Conservation (phyloP, 768 basidiomycete species). For the Lentinula boryana region DNA sequence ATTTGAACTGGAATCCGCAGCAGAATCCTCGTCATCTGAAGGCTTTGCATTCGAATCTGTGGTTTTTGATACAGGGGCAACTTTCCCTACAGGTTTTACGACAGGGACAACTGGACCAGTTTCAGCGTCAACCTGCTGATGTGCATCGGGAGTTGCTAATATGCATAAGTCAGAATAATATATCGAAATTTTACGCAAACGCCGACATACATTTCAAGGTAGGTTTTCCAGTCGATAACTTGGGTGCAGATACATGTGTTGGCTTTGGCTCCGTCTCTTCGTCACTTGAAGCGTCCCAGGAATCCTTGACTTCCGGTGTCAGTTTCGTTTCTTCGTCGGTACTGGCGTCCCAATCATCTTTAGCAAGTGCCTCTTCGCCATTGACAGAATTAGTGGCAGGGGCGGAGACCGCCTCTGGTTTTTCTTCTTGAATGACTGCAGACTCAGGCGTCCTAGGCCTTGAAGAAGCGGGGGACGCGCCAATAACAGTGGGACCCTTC, state of each 20-base stretch:
- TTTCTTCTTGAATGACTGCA: neutral
- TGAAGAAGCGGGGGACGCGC: constrained; percentile 49
- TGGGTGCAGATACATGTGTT: constrained; percentile 16
- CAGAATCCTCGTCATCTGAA: constrained; percentile 35
- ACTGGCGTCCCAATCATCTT: constrained; percentile 68
- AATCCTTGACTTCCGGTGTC: constrained; percentile 29
- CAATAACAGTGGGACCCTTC: constrained; percentile 49
- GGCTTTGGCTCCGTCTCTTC: constrained; percentile 21
- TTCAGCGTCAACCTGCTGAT: constrained; percentile 12
- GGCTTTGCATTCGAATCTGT: constrained; percentile 8
- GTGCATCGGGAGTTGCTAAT: neutral
- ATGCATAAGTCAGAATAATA: neutral
- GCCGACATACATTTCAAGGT: constrained; percentile 8
- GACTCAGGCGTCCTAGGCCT: constrained; percentile 46
- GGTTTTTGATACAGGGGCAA: constrained; percentile 14
- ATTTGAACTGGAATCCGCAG: constrained; percentile 19
- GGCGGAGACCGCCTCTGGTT: constrained; percentile 8
- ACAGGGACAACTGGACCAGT: constrained; percentile 11
- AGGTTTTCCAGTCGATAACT: constrained; percentile 20
- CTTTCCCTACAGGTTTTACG: constrained; percentile 19
- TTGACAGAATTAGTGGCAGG: constrained; percentile 14
- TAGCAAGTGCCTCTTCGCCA: constrained; percentile 25
- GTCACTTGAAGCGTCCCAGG: constrained; percentile 48
- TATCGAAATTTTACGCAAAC: neutral
- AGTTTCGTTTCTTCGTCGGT: constrained; percentile 45